Evolutionary conservation across 2,329 filamentous ascomycete genomes (phyloP).

Genomic region (Metarhizium album): DNA sequence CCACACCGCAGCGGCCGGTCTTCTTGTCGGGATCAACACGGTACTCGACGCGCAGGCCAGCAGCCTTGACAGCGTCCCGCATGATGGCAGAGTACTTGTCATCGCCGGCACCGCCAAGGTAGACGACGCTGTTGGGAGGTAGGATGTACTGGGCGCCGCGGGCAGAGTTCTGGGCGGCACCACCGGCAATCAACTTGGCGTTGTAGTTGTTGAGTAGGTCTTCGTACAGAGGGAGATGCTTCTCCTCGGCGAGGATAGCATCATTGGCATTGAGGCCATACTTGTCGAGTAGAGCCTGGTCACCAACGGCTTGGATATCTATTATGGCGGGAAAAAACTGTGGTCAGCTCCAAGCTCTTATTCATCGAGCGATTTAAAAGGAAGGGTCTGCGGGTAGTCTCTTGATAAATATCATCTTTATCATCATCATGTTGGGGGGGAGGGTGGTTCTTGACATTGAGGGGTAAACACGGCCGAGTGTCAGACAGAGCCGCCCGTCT

Average conservation of each 20-base stretch:
- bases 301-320: constrained; percentile 87
- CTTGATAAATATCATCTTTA: too few relatives aligned
- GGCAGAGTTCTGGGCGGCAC: constrained; percentile 94
- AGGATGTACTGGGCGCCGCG: constrained; percentile 96
- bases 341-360: background rate
- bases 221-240: constrained; percentile 84
- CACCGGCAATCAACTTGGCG: constrained; percentile 89
- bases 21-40: constrained; percentile 73
- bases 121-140: constrained; percentile 78
- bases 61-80: constrained; percentile 72
- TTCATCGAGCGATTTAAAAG: background rate
- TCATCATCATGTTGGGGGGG: background rate
- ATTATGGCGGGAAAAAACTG: background rate
- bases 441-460: background rate
- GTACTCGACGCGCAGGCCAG: constrained; percentile 89
- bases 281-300: constrained; percentile 78
- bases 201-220: constrained; percentile 87
- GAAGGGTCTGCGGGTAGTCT: background rate
- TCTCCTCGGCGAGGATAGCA: constrained; percentile 88
- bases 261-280: constrained; percentile 94
- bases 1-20: constrained; percentile 88
- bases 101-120: constrained; percentile 85
- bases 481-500: background rate
- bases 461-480: background rate
- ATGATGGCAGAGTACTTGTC: constrained; percentile 94